Evolutionary conservation across 176 grass and related monocot genomes (phyloP), one percentile per base, ranked within the genome.

Genomic region (Luzula sylvatica): DNA sequence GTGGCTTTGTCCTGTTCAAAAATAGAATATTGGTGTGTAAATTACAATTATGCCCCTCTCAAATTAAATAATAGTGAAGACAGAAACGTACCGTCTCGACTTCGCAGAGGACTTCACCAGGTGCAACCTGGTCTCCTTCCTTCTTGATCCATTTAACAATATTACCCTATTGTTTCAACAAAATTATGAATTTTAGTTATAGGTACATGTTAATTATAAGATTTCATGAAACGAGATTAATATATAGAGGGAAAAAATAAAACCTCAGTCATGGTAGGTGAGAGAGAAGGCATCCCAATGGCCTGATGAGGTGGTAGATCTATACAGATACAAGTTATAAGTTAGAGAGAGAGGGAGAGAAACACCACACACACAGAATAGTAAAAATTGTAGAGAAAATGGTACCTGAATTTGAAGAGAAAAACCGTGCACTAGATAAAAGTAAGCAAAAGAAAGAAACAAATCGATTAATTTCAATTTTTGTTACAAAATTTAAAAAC

Each of bases 201-300:
- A 72, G 45, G 30, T 25, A 23, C 21, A 20, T 35, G 66, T 50
- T 1, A 50, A 19, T 35, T 52, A 65, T 66, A 2, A 8, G 8
- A 59, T 23, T 52, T 44, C n/a, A n/a, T n/a, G n/a, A n/a, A 60
- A 38, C 64, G 11, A 56, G 21, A 15, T 40, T 45, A 15, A 14
- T 38, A 29, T 23, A 56, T 41, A 21, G 17, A 20, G 23, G 24
- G 7, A 48, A 42, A 22, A 11, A 49, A 43, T 61, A 55, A 38
- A 22, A 96, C 92, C 81, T 96, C 92, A 56, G 85, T 89, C 92
- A 96, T 96, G 43, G 92, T 96, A 23, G 85, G 92, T 15, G 85
- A 96, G 65, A 96, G 92, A 0, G 85, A 96, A 14, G 90, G 90
- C 90, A 96, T 96, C 50, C 90, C 90, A 14, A 96, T 68, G 62